phyloP scores from a whole-genome alignment of 2,329 filamentous ascomycete species.

The Chlorencoelia australis region DNA sequence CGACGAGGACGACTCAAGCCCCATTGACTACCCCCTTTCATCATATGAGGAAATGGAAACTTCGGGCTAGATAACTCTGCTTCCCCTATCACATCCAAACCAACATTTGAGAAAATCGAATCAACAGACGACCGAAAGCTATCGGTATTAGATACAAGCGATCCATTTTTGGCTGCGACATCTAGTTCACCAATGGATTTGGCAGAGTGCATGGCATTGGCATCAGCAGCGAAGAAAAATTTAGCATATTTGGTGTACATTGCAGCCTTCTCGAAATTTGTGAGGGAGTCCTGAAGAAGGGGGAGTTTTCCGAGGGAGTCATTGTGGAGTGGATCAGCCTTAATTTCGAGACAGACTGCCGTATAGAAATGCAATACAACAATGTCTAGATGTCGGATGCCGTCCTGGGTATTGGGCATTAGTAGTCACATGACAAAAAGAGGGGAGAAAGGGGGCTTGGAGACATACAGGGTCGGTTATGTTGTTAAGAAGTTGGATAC shows the following conservation, averaged over 20 bases:
- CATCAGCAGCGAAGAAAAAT: slow-evolving; percentile 14
- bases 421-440: slow-evolving; percentile 5
- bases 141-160: slow-evolving; percentile 13
- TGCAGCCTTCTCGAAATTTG: slow-evolving; percentile 20
- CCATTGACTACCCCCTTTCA: not conserved
- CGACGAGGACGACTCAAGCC: slow-evolving; percentile 7
- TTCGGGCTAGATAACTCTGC: too few relatives aligned
- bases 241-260: slow-evolving; percentile 16
- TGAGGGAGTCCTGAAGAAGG: slow-evolving; percentile 21
- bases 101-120: slow-evolving; percentile 16
- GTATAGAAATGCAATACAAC: slow-evolving; percentile 26
- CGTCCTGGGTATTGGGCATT: slow-evolving; percentile 8
- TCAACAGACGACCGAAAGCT: slow-evolving; percentile 22
- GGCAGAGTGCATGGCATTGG: slow-evolving; percentile 3
- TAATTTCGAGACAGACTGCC: slow-evolving; percentile 22
- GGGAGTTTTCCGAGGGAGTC: slow-evolving; percentile 20
- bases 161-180: slow-evolving; percentile 2
- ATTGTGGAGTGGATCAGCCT: slow-evolving; percentile 18
- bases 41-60: slow-evolving; percentile 10
- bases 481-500: slow-evolving; percentile 21
- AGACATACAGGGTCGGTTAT: slow-evolving; percentile 22
- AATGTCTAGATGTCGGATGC: slow-evolving; percentile 21
- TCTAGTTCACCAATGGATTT: not conserved
- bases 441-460: slow-evolving; percentile 4
- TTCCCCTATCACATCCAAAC: too few relatives aligned